Evolutionary conservation across 768 basidiomycete species (phyloP), one percentile per base, ranked within the genome.

Genomic region (Pleurotus pulmonarius): DNA sequence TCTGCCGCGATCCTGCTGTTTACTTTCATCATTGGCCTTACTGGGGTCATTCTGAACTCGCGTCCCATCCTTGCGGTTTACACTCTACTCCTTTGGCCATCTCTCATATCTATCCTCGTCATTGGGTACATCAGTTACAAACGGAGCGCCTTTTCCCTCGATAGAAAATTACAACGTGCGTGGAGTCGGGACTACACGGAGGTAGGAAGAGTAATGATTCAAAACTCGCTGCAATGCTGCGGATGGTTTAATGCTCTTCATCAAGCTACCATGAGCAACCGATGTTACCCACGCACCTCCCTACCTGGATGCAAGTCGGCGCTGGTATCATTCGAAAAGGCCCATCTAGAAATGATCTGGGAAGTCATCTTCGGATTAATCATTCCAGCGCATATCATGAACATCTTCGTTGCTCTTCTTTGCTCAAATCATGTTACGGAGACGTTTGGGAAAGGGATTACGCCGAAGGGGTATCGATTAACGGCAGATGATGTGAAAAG

Each of bases 291-390:
- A 2, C 78, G 86, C 16, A 76, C 86, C 12, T 65, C 76, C 4
- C 73, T 90, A 3, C 83, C 87, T 11, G 88, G 87, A 2, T 90
- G 89, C 68, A 87, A 86, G 67, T 79, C 77, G 20, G 72, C 73
- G 52, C 79, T 90, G 40, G 73, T 75, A 52, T 69, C 69, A 6
- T 85, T 85, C 65, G 84, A 88, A 67, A 69, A 70, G 13, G 64
- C 63, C 41, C 71, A 75, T 46, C 74, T 90, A 9, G 69, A 64
- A 20, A 62, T 67, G 20, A 70, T 85, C 15, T 84, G 83, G 74
- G 65, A 69, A 18, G 67, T 74, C 1, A 78, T 79, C 15, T 88
- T 90, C 66, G 69, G 76, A 8, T 64, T 86, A 22, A 45, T 45
- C 52, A 81, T 83, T 9, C 80, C 82, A 18, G 56, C 88, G 45